A percentile compares a stretch with the other conserved stretches of the same genome.
phyloP scores from a whole-genome alignment of 164 flowering plant genomes.

The Sedum album region DNA sequence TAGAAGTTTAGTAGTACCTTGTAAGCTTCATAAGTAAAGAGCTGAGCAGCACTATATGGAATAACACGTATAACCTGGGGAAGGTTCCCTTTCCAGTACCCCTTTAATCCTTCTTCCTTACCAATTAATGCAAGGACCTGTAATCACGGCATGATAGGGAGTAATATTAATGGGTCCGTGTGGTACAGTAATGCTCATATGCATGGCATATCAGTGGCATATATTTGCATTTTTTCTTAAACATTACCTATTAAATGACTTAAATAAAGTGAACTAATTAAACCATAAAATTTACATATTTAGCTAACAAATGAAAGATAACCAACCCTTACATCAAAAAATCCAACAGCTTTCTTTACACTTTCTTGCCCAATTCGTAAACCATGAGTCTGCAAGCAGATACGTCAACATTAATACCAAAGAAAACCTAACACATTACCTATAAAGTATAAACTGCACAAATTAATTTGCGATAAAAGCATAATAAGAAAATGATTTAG shows the following conservation, averaged over 20 bases:
- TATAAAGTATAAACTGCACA: background rate
- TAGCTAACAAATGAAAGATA: background rate
- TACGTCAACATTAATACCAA: conserved; percentile 2
- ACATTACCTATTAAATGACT: background rate
- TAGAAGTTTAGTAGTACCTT: conserved; percentile 40
- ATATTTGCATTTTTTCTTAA: background rate
- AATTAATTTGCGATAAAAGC: background rate
- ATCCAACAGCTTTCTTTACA: conserved; percentile 76
- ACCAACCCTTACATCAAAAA: conserved; percentile 55
- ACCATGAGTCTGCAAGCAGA: conserved; percentile 75
- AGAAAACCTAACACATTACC: background rate
- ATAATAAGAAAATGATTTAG: background rate
- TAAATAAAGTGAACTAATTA: background rate
- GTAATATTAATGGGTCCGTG: background rate
- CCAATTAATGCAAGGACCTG: conserved; percentile 74
- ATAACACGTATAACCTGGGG: conserved; percentile 93
- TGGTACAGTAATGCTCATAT: background rate
- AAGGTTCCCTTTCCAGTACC: conserved; percentile 98
- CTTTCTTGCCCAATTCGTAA: conserved; percentile 66
- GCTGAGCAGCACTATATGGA: conserved; percentile 82
- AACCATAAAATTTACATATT: background rate
- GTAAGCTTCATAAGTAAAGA: conserved; percentile 82
- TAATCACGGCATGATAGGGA: conserved; percentile 13
- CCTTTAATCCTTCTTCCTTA: conserved; percentile 86
- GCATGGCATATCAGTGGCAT: background rate